A percentile compares a stretch with the other conserved stretches of the same genome.
These are phyloP conservation scores for Trametes cubensis DNA, from an alignment of 768 basidiomycete species.

Conservation along the genomic window DNA sequence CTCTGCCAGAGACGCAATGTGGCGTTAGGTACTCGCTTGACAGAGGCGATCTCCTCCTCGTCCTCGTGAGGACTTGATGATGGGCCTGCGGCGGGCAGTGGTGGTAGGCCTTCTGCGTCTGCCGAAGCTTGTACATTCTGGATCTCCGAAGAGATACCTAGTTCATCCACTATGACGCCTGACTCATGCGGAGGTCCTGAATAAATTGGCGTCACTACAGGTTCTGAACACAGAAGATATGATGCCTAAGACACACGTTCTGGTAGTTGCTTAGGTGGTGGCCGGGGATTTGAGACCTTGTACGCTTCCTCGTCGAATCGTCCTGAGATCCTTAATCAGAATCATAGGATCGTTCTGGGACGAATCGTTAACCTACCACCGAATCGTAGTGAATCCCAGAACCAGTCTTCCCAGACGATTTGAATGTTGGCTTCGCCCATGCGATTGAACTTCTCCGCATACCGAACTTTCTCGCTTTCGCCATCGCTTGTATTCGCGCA, in stretches of 20 bases:
- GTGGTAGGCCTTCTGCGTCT: neutral
- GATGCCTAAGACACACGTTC: conserved; percentile 16
- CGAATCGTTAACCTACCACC: conserved; percentile 36
- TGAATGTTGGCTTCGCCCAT: conserved; percentile 72
- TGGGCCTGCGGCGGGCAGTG: neutral
- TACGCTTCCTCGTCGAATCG: conserved; percentile 68
- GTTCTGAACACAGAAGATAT: neutral
- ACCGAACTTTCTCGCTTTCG: conserved; percentile 70
- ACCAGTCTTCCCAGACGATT: conserved; percentile 95
- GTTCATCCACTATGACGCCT: conserved; percentile 26
- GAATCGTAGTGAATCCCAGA: conserved; percentile 87
- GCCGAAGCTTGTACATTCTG: conserved; percentile 12
- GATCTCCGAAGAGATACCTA: conserved; percentile 23
- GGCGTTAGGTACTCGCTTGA: conserved; percentile 60
- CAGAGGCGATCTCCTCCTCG: conserved; percentile 60
- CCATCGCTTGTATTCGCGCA: conserved; percentile 64
- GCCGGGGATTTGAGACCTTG: conserved; percentile 59
- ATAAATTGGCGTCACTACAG: neutral
- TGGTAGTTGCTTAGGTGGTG: conserved; percentile 49
- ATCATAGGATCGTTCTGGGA: neutral
- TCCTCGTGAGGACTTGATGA: conserved; percentile 32
- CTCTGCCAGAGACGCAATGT: conserved; percentile 73
- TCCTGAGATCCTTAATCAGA: conserved; percentile 39
- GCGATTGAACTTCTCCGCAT: conserved; percentile 73
- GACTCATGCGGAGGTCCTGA: conserved; percentile 26